Evolutionary conservation across 2,329 filamentous ascomycete species (phyloP), one percentile per base, ranked within the genome.

Genomic region (Beauveria medogensis): DNA sequence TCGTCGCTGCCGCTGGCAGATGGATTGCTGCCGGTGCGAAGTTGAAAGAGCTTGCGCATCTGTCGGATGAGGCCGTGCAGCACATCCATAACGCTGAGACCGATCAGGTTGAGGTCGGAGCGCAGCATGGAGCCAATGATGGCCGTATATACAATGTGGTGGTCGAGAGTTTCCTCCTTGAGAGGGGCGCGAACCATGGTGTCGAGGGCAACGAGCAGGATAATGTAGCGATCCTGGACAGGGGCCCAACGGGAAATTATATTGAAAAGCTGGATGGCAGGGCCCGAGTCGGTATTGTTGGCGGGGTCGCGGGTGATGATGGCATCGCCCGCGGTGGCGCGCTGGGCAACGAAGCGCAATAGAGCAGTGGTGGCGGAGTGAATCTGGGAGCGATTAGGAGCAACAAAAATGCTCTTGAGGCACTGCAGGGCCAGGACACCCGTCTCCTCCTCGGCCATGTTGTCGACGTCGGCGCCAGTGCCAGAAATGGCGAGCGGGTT

Each of bases 41-140:
- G 80, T 68, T 91, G 89, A 16, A 96, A 80, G 9, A 96, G 78
- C 67, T 86, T 82, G 66, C 91, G 84, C 70, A 93, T 89, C 70
- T 96, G 91, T 65, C 91, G 88, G 64, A 97, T 84, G 16, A 99
- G 80, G 2, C 91, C 89, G 16, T 96, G 80, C 30, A 97, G 78
- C 20, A 97, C 87, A 71, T 99, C 94, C 87, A 97, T 97, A 57
- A 97, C 89, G 71, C 92, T 97, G 51, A 99, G 79, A 1, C 94
- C 94, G 64, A 99, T 97, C 70, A 97, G 81, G 73, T 97, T 97
- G 69, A 96, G 87, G 47, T 93, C 87, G 0, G 93, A 97, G 56
- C 89, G 87, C 52, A 99, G 78, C 10, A 97, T 80, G 64, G 89
- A 90, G 63, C 90, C 86, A 62, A 97, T 85, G 74, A 97, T 86